Evolutionary conservation across 2,329 filamentous ascomycete genomes (phyloP), one percentile per base, ranked within the genome.

Genomic region (Fusarium avenaceum): DNA sequence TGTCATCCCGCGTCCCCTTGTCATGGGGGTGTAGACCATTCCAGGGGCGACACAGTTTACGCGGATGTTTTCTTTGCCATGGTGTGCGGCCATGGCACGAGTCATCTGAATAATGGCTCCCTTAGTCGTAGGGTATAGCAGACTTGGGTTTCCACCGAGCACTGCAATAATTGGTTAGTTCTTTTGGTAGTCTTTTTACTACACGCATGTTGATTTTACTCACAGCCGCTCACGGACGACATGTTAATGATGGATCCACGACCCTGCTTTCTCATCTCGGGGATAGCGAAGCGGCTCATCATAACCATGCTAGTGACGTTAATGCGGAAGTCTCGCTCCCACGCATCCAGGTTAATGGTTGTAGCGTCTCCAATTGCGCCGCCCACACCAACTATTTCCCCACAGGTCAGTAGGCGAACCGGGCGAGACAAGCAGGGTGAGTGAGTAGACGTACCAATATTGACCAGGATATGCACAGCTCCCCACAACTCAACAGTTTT

Each of bases 271-370:
- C 46, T 52, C 53, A 57, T 57, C 6, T 57, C 53, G 20, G 53
- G 53, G 7, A 57, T 57, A 4, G 46, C 53, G 19, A 42, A 24
- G 4, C 53, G 53, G 8, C 53, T 57, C 53, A 57, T 57, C 38
- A 57, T 52, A 9, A 57, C 53, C 53, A 57, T 57, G 28, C 53
- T 57, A 15, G 53, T 57, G 28, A 57, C 53, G 15, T 57, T 57
- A 7, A 57, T 57, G 17, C 53, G 53, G 7, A 57, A 57, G 14
- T 57, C 53, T 32, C 53, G 22, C 17, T 57, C 53, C 53, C 53
- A 57, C 33, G 53, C 53, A n/a, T 57, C 53, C 11, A 57, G 28
- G 20, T 57, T 57, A 3, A 57, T 57, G 3, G 38, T 43, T 17
- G 53, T 57, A 3, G 53, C 53, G 8, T 57, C 46, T 14, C 53